phyloP scores from a whole-genome alignment of 2,329 filamentous ascomycete genomes.

The Fusarium mexicanum region DNA sequence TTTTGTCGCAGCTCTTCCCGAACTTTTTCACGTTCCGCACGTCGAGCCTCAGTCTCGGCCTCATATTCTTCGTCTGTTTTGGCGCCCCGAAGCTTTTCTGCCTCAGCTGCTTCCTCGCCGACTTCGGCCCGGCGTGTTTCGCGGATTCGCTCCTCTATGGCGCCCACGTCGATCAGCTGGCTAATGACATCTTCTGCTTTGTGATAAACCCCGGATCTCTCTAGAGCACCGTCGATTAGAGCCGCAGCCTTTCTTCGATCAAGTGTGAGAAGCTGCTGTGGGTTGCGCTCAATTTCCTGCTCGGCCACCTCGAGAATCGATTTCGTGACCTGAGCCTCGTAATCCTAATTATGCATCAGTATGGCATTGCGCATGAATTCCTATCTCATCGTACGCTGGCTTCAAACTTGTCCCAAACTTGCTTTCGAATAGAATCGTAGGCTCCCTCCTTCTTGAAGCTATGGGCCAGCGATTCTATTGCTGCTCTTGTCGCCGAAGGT shows the following conservation, averaged over 20 bases:
- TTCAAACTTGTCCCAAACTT: constrained; percentile 79
- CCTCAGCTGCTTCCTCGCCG: constrained; percentile 73
- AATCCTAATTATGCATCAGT: constrained; percentile 61
- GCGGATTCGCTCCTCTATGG: constrained; percentile 76
- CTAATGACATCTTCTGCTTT: constrained; percentile 74
- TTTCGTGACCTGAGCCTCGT: constrained; percentile 72
- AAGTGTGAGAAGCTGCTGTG: constrained; percentile 74
- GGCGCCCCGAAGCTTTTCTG: constrained; percentile 71
- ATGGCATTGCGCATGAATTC: constrained; percentile 33
- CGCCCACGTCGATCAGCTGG: constrained; percentile 71
- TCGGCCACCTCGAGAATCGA: constrained; percentile 76
- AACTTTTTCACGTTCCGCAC: constrained; percentile 68
- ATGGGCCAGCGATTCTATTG: constrained; percentile 80
- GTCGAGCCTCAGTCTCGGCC: constrained; percentile 69
- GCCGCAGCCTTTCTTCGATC: constrained; percentile 78
- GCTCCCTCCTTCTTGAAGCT: constrained; percentile 88
- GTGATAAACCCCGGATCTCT: constrained; percentile 79
- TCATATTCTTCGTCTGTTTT: constrained; percentile 81
- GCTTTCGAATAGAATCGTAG: constrained; percentile 80
- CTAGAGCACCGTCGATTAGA: constrained; percentile 80
- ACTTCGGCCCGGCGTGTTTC: constrained; percentile 74
- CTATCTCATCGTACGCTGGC: constrained; percentile 63
- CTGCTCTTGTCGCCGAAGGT: constrained; percentile 74
- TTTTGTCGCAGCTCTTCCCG: constrained; percentile 68
- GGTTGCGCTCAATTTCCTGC: constrained; percentile 78